These are phyloP conservation scores for Osmozyma mogii DNA, from an alignment of 805 yeast species.

Conservation along the genomic window DNA sequence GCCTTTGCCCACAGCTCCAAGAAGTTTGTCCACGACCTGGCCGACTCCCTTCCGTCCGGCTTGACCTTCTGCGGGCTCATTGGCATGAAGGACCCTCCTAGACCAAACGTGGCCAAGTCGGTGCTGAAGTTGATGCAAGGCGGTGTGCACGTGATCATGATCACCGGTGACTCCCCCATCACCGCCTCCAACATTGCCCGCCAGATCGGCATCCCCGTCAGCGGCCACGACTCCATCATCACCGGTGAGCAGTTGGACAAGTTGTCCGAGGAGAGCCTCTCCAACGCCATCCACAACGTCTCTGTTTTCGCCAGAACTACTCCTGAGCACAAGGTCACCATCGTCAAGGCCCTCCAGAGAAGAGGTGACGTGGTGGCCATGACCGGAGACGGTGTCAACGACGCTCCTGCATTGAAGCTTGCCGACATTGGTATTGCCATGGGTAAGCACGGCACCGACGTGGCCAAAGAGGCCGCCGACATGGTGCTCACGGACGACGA, in stretches of 20 bases:
- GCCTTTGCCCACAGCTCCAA: slow-evolving; percentile 59
- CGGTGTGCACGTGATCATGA: slow-evolving; percentile 97
- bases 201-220: slow-evolving; percentile 82
- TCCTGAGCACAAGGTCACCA: slow-evolving; percentile 86
- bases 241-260: slow-evolving; percentile 78
- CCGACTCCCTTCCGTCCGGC: slow-evolving; percentile 39
- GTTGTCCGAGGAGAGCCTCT: slow-evolving; percentile 63
- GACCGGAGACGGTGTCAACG: slow-evolving; percentile 99
- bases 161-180: slow-evolving; percentile 88
- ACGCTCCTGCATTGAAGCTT: slow-evolving; percentile 94
- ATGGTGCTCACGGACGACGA: slow-evolving; percentile 97
- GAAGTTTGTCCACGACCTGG: slow-evolving; percentile 22
- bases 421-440: slow-evolving; percentile 95
- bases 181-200: slow-evolving; percentile 81
- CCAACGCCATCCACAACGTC: slow-evolving; percentile 71
- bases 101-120: slow-evolving; percentile 74
- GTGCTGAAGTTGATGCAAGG: slow-evolving; percentile 74
- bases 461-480: slow-evolving; percentile 96
- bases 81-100: slow-evolving; percentile 98
- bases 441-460: slow-evolving; percentile 94
- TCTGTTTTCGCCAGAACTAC: slow-evolving; percentile 92
- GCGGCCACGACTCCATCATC: slow-evolving; percentile 60
- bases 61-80: slow-evolving; percentile 77
- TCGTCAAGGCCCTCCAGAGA: slow-evolving; percentile 81
- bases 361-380: slow-evolving; percentile 95